Evolutionary conservation across 768 basidiomycete species (phyloP).

Genomic region (Gymnopilus junonius): DNA sequence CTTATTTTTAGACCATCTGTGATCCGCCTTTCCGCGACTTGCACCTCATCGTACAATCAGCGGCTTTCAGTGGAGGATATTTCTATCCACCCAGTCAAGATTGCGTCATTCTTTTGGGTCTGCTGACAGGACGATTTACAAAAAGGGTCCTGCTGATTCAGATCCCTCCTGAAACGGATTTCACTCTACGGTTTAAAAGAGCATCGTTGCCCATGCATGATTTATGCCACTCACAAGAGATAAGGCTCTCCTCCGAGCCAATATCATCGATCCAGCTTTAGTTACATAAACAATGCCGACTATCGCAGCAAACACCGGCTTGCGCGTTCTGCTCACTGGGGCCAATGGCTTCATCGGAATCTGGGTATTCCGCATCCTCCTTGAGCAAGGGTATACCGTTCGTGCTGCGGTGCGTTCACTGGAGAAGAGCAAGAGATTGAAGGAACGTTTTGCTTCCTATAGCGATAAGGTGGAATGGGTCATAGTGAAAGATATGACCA

Average conservation of each 20-base stretch:
- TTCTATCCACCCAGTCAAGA: too few relatives aligned
- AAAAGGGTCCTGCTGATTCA: not conserved
- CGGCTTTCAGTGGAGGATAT: too few relatives aligned
- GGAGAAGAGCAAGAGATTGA: not conserved
- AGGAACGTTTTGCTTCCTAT: not conserved
- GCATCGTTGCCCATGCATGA: not conserved
- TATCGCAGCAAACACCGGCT: not conserved
- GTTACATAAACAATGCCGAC: not conserved
- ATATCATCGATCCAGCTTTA: not conserved
- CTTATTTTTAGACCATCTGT: too few relatives aligned
- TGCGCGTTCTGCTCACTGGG: conserved; percentile 5
- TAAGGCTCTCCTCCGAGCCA: too few relatives aligned
- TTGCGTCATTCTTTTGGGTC: too few relatives aligned
- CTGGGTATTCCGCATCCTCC: not conserved
- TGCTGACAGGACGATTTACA: too few relatives aligned
- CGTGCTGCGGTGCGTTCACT: not conserved
- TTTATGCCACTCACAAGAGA: not conserved
- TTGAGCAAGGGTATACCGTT: conserved; percentile 1
- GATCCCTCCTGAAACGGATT: too few relatives aligned
- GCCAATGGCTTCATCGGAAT: conserved; percentile 7
- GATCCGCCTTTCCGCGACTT: not conserved
- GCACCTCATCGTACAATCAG: too few relatives aligned
- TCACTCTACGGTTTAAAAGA: too few relatives aligned
- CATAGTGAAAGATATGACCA: conserved; percentile 1
- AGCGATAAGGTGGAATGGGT: not conserved